Evolutionary conservation across 495 filamentous ascomycete species (phyloP).

Genomic region (Podospora sp.): DNA sequence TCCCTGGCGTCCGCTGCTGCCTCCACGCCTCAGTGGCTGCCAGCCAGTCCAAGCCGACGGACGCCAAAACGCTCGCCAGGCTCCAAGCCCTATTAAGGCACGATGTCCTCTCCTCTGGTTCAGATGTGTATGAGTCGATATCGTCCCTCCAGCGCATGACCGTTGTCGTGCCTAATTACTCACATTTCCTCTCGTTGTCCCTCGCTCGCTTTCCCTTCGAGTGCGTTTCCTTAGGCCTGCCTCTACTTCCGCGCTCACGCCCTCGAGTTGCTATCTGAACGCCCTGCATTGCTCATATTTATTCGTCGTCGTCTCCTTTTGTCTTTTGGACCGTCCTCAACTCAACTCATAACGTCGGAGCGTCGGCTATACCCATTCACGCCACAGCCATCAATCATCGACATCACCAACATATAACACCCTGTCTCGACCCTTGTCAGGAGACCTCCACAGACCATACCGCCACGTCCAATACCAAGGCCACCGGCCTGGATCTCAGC

Average conservation of each 20-base stretch:
- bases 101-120: constrained; percentile 27
- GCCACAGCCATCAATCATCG: constrained; percentile 7
- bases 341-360: constrained; percentile 3
- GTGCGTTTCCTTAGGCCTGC: constrained; percentile 26
- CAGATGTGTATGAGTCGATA: constrained; percentile 35
- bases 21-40: constrained; percentile 28
- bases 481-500: constrained; percentile 3
- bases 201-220: constrained; percentile 9
- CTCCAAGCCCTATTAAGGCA: constrained; percentile 39
- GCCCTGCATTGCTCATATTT: constrained; percentile 28
- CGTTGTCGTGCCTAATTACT: constrained; percentile 41
- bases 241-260: constrained; percentile 11
- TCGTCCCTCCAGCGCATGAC: constrained; percentile 26
- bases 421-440: constrained; percentile 9
- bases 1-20: constrained; percentile 33
- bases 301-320: constrained; percentile 19
- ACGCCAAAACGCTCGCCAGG: constrained; percentile 23
- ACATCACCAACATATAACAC: not conserved
- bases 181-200: constrained; percentile 27
- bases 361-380: not conserved
- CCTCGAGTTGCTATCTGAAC: constrained; percentile 3
- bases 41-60: constrained; percentile 7
- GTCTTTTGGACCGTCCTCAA: constrained; percentile 17
- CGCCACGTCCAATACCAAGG: not conserved
- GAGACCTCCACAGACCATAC: constrained; percentile 8